phyloP scores from a whole-genome alignment of 2,329 filamentous ascomycete species.

The Aphanoascus verrucosus region DNA sequence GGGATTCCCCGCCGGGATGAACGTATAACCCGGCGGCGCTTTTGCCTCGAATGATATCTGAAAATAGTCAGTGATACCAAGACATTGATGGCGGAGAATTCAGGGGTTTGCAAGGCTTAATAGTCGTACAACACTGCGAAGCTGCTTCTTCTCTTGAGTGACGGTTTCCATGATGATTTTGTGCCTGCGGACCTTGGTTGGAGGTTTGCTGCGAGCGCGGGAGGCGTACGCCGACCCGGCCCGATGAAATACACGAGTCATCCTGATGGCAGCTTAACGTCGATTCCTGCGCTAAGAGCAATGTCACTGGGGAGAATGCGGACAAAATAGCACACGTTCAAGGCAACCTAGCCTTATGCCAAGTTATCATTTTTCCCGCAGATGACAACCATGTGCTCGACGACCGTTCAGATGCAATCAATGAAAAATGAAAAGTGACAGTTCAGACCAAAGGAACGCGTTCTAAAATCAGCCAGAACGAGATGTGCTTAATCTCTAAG shows the following conservation, averaged over 20 bases:
- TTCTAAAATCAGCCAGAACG: not conserved
- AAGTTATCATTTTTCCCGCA: not conserved
- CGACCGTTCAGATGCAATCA: not conserved
- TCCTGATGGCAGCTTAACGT: constrained; percentile 14
- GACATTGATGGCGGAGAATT: not conserved
- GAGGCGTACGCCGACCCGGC: constrained; percentile 26
- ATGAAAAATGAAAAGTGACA: not conserved
- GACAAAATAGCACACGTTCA: not conserved
- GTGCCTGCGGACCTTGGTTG: constrained; percentile 35
- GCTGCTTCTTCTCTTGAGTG: constrained; percentile 50
- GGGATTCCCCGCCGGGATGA: constrained; percentile 50
- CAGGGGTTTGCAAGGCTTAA: constrained; percentile 5
- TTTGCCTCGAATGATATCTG: constrained; percentile 47
- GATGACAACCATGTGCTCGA: not conserved
- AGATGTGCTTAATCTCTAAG: constrained; percentile 11
- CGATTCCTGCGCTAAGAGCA: not conserved
- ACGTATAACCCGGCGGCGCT: constrained; percentile 50
- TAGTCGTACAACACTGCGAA: constrained; percentile 41
- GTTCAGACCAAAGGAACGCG: not conserved
- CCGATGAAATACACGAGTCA: constrained; percentile 31
- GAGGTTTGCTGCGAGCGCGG: constrained; percentile 26
- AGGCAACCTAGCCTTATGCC: not conserved
- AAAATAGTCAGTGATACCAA: constrained; percentile 23
- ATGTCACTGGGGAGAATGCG: not conserved
- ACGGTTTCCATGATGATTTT: constrained; percentile 50